Evolutionary conservation across 2,329 filamentous ascomycete genomes (phyloP).

Genomic region (Coleophoma eucalyptorum): DNA sequence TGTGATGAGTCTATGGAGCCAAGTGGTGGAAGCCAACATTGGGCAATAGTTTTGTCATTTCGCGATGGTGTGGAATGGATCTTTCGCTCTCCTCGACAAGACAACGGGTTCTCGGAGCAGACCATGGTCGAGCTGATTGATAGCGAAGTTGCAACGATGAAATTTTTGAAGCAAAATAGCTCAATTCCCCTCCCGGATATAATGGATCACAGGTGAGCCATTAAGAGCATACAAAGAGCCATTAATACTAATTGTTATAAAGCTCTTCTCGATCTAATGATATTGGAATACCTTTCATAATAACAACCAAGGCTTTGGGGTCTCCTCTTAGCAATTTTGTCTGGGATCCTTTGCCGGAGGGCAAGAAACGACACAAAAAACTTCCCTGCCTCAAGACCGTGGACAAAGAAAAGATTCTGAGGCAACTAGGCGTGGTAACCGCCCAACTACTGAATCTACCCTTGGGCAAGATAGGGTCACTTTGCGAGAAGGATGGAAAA

Average conservation of each 20-base stretch:
- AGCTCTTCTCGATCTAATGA: constrained; percentile 3
- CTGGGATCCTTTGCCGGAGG: constrained; percentile 5
- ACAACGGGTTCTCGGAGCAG: constrained; percentile 1
- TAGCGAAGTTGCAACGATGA: constrained; percentile 13
- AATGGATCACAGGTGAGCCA: constrained; percentile 8
- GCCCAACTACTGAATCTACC: constrained; percentile 7
- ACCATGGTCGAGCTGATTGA: constrained; percentile 6
- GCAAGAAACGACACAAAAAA: neutral
- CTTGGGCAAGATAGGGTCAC: constrained; percentile 11
- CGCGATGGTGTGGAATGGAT: constrained; percentile 12
- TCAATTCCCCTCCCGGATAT: constrained; percentile 9
- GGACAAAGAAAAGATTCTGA: constrained; percentile 9
- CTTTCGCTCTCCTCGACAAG: constrained; percentile 8
- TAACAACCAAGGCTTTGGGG: constrained; percentile 11
- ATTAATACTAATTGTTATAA: neutral
- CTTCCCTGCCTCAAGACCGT: constrained; percentile 1
- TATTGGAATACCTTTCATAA: constrained; percentile 3
- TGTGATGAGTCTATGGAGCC: constrained; percentile 7
- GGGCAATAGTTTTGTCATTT: constrained; percentile 10
- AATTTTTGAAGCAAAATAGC: constrained; percentile 8
- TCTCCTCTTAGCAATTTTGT: constrained; percentile 7
- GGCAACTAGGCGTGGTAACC: constrained; percentile 4
- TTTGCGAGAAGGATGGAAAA: constrained; percentile 7
- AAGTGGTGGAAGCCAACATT: constrained; percentile 7
- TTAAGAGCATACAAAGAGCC: neutral